phyloP scores from a whole-genome alignment of 768 basidiomycete genomes.

The Tubosaeta brunneosetosa region DNA sequence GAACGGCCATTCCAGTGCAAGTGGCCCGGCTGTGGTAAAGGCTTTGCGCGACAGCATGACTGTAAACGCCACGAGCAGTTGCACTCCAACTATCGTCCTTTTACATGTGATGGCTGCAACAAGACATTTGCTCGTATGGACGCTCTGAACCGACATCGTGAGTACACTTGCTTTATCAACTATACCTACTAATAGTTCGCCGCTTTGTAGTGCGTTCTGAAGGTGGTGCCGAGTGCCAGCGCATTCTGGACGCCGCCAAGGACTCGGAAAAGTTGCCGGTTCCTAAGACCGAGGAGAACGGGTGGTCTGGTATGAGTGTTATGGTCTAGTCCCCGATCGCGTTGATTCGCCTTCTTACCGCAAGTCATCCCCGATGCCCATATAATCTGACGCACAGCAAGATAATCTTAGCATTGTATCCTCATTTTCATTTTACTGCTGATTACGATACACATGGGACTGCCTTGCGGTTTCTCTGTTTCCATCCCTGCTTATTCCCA shows the following conservation, averaged over 20 bases:
- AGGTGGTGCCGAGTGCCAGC: slow-evolving; percentile 72
- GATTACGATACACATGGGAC: slow-evolving; percentile 28
- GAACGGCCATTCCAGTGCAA: slow-evolving; percentile 94
- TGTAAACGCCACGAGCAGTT: slow-evolving; percentile 95
- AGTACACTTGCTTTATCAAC: slow-evolving; percentile 32
- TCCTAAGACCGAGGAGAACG: slow-evolving; percentile 31
- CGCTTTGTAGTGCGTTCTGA: slow-evolving; percentile 62
- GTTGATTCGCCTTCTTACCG: slow-evolving; percentile 6
- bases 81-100: slow-evolving; percentile 89
- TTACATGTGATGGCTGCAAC: slow-evolving; percentile 87
- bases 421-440: slow-evolving; percentile 6
- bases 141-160: slow-evolving; percentile 88
- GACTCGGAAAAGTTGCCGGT: slow-evolving; percentile 20
- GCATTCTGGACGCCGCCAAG: slow-evolving; percentile 34
- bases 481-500: slow-evolving; percentile 5
- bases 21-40: slow-evolving; percentile 92
- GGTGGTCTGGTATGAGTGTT: slow-evolving; percentile 30
- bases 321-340: slow-evolving; percentile 24
- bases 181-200: not conserved
- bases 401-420: slow-evolving; percentile 19
- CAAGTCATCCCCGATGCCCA: slow-evolving; percentile 15
- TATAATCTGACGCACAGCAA: slow-evolving; percentile 24
- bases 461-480: slow-evolving; percentile 26
- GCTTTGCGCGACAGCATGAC: slow-evolving; percentile 92
- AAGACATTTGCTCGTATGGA: slow-evolving; percentile 95